Evolutionary conservation across 1,284 basidiomycete species (phyloP), one percentile per base, ranked within the genome.

Genomic region (Microstroma glucosiphilum): DNA sequence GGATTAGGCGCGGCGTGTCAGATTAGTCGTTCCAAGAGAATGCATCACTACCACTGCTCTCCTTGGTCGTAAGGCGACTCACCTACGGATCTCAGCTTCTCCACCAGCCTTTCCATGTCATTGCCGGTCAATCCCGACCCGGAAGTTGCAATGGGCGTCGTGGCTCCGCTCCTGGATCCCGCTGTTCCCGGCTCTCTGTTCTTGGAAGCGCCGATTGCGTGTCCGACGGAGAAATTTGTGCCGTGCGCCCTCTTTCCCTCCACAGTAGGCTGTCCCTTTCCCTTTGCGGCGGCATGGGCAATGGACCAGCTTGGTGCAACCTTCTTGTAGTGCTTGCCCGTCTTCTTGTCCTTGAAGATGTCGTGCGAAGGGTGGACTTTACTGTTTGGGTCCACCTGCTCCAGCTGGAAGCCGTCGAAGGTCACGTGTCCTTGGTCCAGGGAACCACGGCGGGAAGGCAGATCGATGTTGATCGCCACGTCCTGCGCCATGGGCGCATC

Each of bases 321-420:
- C 60, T 69, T 69, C 25, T 66, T 65, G 65, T 72, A 72, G 43
- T 70, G 70, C 49, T 69, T 68, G 56, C 70, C 70, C 19, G 69
- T 67, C 58, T 67, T 68, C 53, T 59, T 49, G 61, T 72, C 70
- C 60, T 64, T 65, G 53, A 72, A 60, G 40, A 70, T 58, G n/a
- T 69, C 65, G 25, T 63, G 62, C 1, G 12, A 21, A 9, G 43
- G 26, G 19, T 21, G 30, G 25, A 65, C 63, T 1, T 54, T 30
- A 6, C 67, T 64, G 42, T 62, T n/a, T 4, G 69, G 59, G n/a
- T 51, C 40, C 23, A 72, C 58, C 13, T 58, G 61, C 12, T 51
- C 49, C 19, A 72, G 64, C 46, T 66, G 63, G 57, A 58, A 68
- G 26, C 41, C 57, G 8, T 43, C 21, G 6, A 23, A 42, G 11